These are phyloP conservation scores for Tricholoma sp. DNA, from an alignment of 768 basidiomycete species.

Conservation along the genomic window DNA sequence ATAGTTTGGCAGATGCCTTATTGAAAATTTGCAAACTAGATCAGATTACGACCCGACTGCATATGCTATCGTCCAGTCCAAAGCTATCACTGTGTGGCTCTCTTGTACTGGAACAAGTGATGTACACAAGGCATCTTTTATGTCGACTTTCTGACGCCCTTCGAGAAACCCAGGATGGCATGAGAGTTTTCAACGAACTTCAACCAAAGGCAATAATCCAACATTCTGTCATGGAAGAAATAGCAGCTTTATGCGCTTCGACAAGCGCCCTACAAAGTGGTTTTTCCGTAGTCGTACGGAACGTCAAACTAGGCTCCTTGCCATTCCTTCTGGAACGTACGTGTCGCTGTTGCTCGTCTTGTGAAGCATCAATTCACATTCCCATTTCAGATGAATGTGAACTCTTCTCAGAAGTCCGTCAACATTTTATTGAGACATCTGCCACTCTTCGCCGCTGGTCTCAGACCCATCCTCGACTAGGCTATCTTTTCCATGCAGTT, in stretches of 20 bases:
- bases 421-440: conserved; percentile 16
- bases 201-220: conserved; percentile 20
- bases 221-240: conserved; percentile 21
- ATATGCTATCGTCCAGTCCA: conserved; percentile 14
- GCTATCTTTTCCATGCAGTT: conserved; percentile 29
- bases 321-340: conserved; percentile 35
- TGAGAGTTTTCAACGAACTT: conserved; percentile 28
- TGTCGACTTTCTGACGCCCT: conserved; percentile 30
- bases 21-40: conserved; percentile 20
- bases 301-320: conserved; percentile 20
- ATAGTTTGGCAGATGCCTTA: conserved; percentile 26
- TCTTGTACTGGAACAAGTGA: conserved; percentile 12
- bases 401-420: conserved; percentile 22
- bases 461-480: conserved; percentile 19
- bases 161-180: conserved; percentile 31
- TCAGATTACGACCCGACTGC: conserved; percentile 21
- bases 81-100: conserved; percentile 8
- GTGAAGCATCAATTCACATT: neutral
- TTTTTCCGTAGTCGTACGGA: conserved; percentile 11
- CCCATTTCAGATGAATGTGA: conserved; percentile 31
- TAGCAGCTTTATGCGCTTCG: conserved; percentile 18
- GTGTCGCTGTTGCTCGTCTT: conserved; percentile 3
- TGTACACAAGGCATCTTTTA: conserved; percentile 21
- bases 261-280: conserved; percentile 23
- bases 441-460: conserved; percentile 22